Base-by-base conservation (phyloP, 768 basidiomycete species). In the Tylopilus sp. region DNA sequence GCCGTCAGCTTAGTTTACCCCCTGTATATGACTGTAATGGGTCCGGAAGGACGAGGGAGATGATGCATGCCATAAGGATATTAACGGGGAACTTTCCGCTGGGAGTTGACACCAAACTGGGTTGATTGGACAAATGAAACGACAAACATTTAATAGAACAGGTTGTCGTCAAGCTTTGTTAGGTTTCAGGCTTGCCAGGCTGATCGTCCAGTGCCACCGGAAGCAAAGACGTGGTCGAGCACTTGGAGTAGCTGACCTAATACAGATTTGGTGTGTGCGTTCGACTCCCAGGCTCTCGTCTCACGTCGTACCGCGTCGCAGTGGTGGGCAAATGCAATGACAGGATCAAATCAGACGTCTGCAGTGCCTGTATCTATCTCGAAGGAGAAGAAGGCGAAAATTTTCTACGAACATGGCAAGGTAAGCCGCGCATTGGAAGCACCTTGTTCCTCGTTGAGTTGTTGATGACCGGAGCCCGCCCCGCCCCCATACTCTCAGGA, bases 11-110 rank as follows among this genome's bases (percentile, higher is more conserved):
- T 50, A 56, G 49, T 24, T 34, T 30, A 49, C 47, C 65, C 65
- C 67, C 67, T 68, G 62, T 41, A 68, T 68, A 69, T 69, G 64
- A 64, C 67, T 68, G 67, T 70, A 68, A 68, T 56, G 55, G 64
- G 67, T 48, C 64, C 53, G 58, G 59, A 55, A 45, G 47, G 50
- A 56, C 34, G 57, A 49, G 40, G 33, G 54, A 53, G 55, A 50
- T 42, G 55, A 50, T 40, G 36, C 13, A 53, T 68, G 66, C 56
- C 69, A 71, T 70, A 66, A 71, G 29, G 36, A 58, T 58, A 62
- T 66, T 56, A 64, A 61, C 66, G 66, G 57, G 54, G 56, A 64
- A 61, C 55, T 59, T 56, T 65, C 50, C 38, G 53, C 40, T 46
- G 48, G 6, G 36, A 54, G 51, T 46, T 47, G 46, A 38, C 42